These are phyloP conservation scores for Diospyros kaki DNA, from an alignment of 148 eudicot species.

Conservation along the genomic window DNA sequence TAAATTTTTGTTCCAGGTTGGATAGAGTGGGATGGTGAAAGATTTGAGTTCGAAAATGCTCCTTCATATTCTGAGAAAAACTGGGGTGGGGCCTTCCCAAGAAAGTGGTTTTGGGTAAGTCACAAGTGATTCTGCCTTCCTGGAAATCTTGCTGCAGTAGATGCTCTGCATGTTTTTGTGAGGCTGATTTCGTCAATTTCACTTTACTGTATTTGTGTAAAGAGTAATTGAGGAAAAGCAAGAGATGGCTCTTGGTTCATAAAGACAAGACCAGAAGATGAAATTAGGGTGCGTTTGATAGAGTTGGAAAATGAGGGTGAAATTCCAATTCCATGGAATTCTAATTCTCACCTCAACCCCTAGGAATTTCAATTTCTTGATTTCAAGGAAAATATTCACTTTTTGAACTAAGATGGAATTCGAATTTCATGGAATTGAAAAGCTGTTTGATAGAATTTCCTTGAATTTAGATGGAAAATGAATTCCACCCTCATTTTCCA, in stretches of 20 bases:
- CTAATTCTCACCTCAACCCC: too few species aligned
- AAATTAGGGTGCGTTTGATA: too few species aligned
- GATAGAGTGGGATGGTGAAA: conserved; percentile 97
- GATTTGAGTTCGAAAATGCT: conserved; percentile 86
- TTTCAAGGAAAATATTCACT: too few species aligned
- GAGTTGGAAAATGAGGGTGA: too few species aligned
- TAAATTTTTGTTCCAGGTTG: conserved; percentile 60
- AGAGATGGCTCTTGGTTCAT: not conserved
- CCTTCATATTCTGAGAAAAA: conserved; percentile 97
- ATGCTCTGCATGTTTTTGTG: not conserved
- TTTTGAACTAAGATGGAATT: too few species aligned
- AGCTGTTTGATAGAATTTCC: too few species aligned
- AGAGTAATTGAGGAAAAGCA: not conserved
- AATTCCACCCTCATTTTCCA: too few species aligned
- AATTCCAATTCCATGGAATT: too few species aligned
- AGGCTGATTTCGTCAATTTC: not conserved
- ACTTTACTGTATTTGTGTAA: not conserved
- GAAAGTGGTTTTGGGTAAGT: conserved; percentile 96
- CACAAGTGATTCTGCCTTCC: conserved; percentile 1
- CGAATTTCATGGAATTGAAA: too few species aligned
- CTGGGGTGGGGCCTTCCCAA: conserved; percentile 98
- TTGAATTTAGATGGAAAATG: too few species aligned
- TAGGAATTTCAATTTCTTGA: too few species aligned
- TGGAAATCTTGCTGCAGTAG: not conserved
- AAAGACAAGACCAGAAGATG: not conserved